These are phyloP conservation scores for Hypholoma sublateritium DNA, from an alignment of 768 basidiomycete genomes.

Conservation along the genomic window DNA sequence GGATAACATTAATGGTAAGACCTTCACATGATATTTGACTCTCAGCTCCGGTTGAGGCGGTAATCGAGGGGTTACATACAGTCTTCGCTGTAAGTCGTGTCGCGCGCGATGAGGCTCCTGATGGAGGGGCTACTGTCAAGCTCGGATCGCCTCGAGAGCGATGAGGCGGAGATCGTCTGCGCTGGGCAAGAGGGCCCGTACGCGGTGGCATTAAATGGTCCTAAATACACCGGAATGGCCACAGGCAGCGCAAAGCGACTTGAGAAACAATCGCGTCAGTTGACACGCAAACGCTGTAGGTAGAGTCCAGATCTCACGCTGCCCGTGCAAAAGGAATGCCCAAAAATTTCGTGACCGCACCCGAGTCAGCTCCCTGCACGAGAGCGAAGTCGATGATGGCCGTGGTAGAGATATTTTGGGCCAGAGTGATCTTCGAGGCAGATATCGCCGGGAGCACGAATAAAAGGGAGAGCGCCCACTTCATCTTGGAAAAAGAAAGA, in stretches of 20 bases:
- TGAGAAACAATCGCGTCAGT: neutral
- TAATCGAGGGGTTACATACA: conserved; percentile 1
- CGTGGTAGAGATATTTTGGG: neutral
- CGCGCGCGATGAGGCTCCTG: neutral
- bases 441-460: neutral
- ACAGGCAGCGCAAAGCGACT: conserved; percentile 43
- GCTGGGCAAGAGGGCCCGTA: conserved; percentile 48
- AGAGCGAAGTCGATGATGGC: neutral
- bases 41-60: neutral
- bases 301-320: conserved; percentile 32
- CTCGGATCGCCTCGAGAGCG: neutral
- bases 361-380: conserved; percentile 6
- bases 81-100: conserved; percentile 8
- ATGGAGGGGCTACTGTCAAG: neutral
- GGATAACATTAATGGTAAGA: conserved; percentile 44
- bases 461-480: neutral
- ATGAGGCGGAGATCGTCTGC: conserved; percentile 25
- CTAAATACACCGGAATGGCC: conserved; percentile 32
- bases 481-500: neutral
- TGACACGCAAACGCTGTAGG: neutral
- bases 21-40: conserved; percentile 17
- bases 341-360: conserved; percentile 35
- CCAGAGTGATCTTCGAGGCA: neutral
- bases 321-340: conserved; percentile 49
- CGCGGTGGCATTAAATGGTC: conserved; percentile 30